Percentiles rank a stretch among this genome's conserved stretches.
phyloP scores from a whole-genome alignment of 2,329 filamentous ascomycete genomes.

The Orbilia javanica region DNA sequence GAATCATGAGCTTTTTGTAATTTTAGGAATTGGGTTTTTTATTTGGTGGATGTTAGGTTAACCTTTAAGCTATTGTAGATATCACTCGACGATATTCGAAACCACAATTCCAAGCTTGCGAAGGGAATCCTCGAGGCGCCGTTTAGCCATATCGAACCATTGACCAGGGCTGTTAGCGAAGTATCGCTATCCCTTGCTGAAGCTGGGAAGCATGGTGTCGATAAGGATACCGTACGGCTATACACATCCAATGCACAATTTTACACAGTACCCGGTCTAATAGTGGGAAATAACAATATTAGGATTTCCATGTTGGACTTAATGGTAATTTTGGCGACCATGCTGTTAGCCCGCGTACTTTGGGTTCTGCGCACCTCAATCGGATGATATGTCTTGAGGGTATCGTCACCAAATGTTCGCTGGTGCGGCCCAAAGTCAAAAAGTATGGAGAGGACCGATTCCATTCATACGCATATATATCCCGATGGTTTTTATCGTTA shows the following conservation, averaged over 20 bases:
- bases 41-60: neutral
- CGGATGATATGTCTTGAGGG: slow-evolving; percentile 97
- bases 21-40: neutral
- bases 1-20: neutral
- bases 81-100: slow-evolving; percentile 56
- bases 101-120: slow-evolving; percentile 45
- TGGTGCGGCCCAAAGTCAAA: slow-evolving; percentile 96
- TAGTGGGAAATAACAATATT: slow-evolving; percentile 44
- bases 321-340: slow-evolving; percentile 95
- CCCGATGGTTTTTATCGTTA: neutral
- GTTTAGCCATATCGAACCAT: slow-evolving; percentile 88
- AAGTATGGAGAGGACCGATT: slow-evolving; percentile 68
- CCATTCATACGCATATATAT: neutral
- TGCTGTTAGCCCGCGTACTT: slow-evolving; percentile 91
- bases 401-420: slow-evolving; percentile 94
- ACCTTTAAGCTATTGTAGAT: slow-evolving; percentile 25
- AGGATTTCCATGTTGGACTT: slow-evolving; percentile 92
- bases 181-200: slow-evolving; percentile 84
- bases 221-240: slow-evolving; percentile 75
- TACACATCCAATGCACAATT: neutral
- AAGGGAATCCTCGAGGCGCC: slow-evolving; percentile 82
- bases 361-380: slow-evolving; percentile 90
- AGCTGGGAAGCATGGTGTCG: slow-evolving; percentile 79
- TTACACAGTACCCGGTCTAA: neutral
- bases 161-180: slow-evolving; percentile 89